Evolutionary conservation across 306 rosid species (phyloP).

Genomic region (Luffa aegyptiaca): DNA sequence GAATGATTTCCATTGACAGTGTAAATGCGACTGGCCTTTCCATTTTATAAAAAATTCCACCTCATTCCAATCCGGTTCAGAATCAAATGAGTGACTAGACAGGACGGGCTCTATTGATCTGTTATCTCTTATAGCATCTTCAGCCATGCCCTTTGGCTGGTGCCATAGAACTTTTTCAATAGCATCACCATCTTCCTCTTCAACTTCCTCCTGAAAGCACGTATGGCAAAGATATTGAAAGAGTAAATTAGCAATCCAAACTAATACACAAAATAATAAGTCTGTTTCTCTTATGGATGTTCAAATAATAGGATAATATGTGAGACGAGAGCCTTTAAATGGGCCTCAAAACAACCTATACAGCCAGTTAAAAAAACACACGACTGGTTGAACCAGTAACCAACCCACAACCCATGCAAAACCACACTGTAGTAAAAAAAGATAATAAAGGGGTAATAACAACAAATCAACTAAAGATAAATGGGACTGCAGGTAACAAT

Average conservation of each 20-base stretch:
- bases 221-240: constrained; percentile 4
- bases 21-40: constrained; percentile 99
- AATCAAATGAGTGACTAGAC: constrained; percentile 71
- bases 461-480: not conserved
- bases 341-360: not conserved
- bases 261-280: not conserved
- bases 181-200: constrained; percentile 90
- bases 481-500: not conserved
- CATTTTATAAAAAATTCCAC: constrained; percentile 89
- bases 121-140: constrained; percentile 65
- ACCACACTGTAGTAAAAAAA: not conserved
- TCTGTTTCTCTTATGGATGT: not conserved
- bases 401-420: not conserved
- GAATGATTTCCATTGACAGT: constrained; percentile 92
- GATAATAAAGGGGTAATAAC: not conserved
- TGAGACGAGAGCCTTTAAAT: not conserved
- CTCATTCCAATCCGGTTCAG: constrained; percentile 76
- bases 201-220: constrained; percentile 71
- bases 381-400: not conserved
- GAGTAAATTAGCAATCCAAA: not conserved
- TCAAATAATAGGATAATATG: not conserved
- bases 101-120: constrained; percentile 69
- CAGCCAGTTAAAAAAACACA: not conserved
- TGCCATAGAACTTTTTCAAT: constrained; percentile 99
- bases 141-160: constrained; percentile 88